Evolutionary conservation across 768 basidiomycete genomes (phyloP).

Genomic region (Butyriboletus loyo): DNA sequence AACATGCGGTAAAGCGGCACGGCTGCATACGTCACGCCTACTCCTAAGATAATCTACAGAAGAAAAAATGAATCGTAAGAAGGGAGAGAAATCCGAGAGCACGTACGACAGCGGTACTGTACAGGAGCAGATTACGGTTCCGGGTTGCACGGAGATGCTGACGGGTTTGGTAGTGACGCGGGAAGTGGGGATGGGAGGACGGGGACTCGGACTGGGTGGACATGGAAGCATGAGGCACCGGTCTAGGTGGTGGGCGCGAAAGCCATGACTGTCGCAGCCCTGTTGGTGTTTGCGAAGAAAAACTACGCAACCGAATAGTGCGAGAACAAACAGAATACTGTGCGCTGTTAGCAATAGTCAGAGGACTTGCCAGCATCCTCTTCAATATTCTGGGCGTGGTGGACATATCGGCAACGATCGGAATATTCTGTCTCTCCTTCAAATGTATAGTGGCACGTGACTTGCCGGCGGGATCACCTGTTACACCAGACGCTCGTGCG

Average conservation of each 20-base stretch:
- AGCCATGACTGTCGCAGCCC: constrained; percentile 1
- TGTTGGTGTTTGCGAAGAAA: not conserved
- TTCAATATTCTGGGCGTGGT: not conserved
- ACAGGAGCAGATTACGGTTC: constrained; percentile 80
- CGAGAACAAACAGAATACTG: not conserved
- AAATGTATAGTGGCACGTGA: constrained; percentile 16
- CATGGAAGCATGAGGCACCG: constrained; percentile 10
- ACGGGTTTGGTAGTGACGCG: constrained; percentile 31
- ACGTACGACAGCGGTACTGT: constrained; percentile 77
- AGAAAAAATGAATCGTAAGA: not conserved
- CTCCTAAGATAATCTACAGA: constrained; percentile 66
- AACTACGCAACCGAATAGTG: not conserved
- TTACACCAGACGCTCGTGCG: not conserved
- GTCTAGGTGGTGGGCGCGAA: not conserved
- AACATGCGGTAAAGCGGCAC: constrained; percentile 98
- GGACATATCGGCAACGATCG: constrained; percentile 1
- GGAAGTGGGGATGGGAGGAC: not conserved
- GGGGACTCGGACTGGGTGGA: too few relatives aligned
- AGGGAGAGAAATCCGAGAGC: not conserved
- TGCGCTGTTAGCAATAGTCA: not conserved
- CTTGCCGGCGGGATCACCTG: not conserved
- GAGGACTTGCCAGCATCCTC: not conserved
- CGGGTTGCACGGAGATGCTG: constrained; percentile 47
- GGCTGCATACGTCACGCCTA: constrained; percentile 93
- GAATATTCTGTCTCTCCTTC: not conserved